Percentiles rank a stretch among this genome's conserved stretches.
Conservation (phyloP, 192 early-diverging fungal species). For the Allomyces macrogynus region DNA sequence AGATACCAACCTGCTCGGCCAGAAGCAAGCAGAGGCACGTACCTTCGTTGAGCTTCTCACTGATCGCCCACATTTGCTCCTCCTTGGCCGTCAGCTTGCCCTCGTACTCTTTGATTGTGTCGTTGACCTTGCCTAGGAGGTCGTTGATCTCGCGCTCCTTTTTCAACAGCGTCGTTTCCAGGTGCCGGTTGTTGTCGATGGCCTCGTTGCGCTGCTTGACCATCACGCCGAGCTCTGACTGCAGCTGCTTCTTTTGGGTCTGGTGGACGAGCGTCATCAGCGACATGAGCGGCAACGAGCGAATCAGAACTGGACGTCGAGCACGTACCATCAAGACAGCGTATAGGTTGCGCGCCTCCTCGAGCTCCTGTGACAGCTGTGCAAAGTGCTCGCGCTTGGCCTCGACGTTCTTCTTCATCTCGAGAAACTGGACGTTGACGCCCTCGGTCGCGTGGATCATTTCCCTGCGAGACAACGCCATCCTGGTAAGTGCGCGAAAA, state of each 20-base stretch:
- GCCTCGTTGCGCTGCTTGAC: constrained; percentile 26
- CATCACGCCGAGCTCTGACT: constrained; percentile 14
- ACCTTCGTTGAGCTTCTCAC: constrained; percentile 26
- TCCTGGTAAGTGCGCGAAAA: no score
- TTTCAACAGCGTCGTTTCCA: constrained; percentile 18
- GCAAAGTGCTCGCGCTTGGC: constrained; percentile 28
- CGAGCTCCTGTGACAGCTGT: constrained; percentile 22
- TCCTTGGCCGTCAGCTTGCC: constrained; percentile 29
- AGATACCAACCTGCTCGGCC: no score
- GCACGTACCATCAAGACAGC: constrained; percentile 24
- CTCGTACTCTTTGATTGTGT: constrained; percentile 34
- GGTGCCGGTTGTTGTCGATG: constrained; percentile 18
- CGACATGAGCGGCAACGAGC: no score
- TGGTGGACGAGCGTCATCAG: constrained; percentile 1
- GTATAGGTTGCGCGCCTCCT: constrained; percentile 36
- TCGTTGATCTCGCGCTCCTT: constrained; percentile 33
- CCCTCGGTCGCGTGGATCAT: constrained; percentile 32
- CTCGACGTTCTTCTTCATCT: constrained; percentile 34
- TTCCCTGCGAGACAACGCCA: constrained; percentile 11
- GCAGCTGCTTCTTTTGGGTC: constrained; percentile 26
- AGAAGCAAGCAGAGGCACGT: neutral
- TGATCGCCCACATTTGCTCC: constrained; percentile 39
- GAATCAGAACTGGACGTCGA: no score
- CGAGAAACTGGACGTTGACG: constrained; percentile 27
- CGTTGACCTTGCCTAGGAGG: constrained; percentile 31